phyloP scores from a whole-genome alignment of 768 basidiomycete species.

The Amanita molliuscula region DNA sequence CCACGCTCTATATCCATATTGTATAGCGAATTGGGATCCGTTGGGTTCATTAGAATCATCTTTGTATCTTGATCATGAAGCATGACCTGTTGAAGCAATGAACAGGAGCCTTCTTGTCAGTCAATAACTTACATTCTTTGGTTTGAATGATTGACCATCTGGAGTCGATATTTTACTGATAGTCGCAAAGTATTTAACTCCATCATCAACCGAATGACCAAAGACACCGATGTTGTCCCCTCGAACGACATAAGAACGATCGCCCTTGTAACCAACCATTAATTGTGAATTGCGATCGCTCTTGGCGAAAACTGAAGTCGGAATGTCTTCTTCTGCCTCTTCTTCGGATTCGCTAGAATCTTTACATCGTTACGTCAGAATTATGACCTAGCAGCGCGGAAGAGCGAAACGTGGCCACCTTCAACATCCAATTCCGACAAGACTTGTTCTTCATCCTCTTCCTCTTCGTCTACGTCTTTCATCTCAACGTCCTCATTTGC shows the following conservation, averaged over 20 bases:
- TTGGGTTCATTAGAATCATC: constrained; percentile 87
- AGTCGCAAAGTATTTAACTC: constrained; percentile 78
- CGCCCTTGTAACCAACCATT: constrained; percentile 91
- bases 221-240: constrained; percentile 91
- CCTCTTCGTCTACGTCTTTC: constrained; percentile 65
- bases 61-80: constrained; percentile 92
- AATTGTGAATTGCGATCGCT: constrained; percentile 81
- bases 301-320: constrained; percentile 28
- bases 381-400: not conserved
- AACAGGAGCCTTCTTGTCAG: not conserved
- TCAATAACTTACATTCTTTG: constrained; percentile 55
- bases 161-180: constrained; percentile 76
- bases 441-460: constrained; percentile 74
- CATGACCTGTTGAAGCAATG: constrained; percentile 60
- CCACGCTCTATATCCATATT: constrained; percentile 90
- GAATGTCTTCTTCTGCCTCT: constrained; percentile 35
- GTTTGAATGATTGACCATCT: constrained; percentile 78
- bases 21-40: constrained; percentile 73
- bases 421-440: constrained; percentile 53
- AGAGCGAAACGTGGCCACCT: constrained; percentile 27
- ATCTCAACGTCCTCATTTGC: constrained; percentile 85
- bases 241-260: constrained; percentile 87
- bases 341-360: constrained; percentile 32
- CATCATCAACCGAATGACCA: constrained; percentile 54
- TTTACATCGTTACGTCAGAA: constrained; percentile 12